Percentiles rank a stretch among this genome's conserved stretches.
These are phyloP conservation scores for Apiospora rasikravindrae DNA, from an alignment of 2,329 filamentous ascomycete species.

Conservation along the genomic window DNA sequence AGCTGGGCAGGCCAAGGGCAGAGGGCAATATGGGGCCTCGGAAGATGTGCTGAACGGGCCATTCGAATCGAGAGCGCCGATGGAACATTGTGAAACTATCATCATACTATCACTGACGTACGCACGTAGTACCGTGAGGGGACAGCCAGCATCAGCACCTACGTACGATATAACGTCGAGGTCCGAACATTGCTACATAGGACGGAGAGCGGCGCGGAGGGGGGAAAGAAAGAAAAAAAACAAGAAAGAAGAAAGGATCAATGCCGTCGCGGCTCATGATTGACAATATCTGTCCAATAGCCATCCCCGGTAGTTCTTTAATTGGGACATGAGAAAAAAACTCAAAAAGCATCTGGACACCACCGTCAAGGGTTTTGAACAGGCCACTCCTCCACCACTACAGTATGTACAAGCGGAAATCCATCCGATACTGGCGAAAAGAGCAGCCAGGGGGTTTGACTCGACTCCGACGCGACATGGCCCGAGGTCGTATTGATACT, in stretches of 20 bases:
- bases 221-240: too few relatives aligned
- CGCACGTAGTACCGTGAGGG: not conserved
- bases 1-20: not conserved
- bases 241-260: not conserved
- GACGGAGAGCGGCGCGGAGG: not conserved
- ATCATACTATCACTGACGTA: conserved; percentile 6
- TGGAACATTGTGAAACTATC: conserved; percentile 14
- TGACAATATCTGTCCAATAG: not conserved
- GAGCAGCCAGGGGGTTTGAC: conserved; percentile 1
- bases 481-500: conserved; percentile 9
- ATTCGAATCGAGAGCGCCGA: not conserved
- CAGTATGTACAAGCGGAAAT: conserved; percentile 1
- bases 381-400: not conserved
- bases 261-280: not conserved
- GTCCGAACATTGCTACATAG: not conserved
- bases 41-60: not conserved
- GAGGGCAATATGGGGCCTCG: not conserved
- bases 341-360: not conserved
- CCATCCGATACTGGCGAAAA: not conserved
- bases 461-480: conserved; percentile 14
- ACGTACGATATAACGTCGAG: not conserved
- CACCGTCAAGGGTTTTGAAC: not conserved
- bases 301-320: not conserved
- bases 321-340: not conserved
- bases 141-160: not conserved